phyloP scores from a whole-genome alignment of 441 rosid species.

The Geranium incanum region DNA sequence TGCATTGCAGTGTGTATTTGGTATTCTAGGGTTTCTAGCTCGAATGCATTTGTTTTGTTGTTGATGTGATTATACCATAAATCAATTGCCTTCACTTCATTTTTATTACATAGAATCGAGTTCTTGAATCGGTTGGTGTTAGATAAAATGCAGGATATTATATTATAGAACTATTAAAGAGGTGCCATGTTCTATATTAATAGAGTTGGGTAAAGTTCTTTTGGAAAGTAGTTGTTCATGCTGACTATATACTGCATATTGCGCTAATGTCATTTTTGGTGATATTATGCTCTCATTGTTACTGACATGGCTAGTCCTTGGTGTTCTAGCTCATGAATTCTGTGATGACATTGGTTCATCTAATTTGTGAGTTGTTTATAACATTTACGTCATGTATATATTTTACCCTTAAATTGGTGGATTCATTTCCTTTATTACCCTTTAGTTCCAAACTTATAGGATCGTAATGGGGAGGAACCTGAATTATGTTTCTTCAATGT shows the following conservation, averaged over 20 bases:
- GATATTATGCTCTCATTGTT: background rate
- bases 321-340: background rate
- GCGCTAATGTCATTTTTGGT: background rate
- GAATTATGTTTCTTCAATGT: conserved; percentile 49
- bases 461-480: conserved; percentile 32
- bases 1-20: background rate
- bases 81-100: background rate
- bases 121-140: background rate
- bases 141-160: background rate
- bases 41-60: background rate
- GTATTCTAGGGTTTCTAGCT: background rate
- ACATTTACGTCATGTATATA: background rate
- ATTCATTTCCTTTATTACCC: conserved; percentile 21
- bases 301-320: background rate
- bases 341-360: background rate
- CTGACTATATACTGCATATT: background rate
- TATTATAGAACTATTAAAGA: background rate
- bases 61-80: background rate
- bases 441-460: conserved; percentile 31
- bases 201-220: background rate
- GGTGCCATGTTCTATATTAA: background rate
- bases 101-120: background rate
- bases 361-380: background rate
- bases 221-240: background rate
- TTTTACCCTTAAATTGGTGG: conserved; percentile 13